Percentiles rank a stretch among this genome's conserved stretches.
These are phyloP conservation scores for Xylaria curta DNA, from an alignment of 495 filamentous ascomycete species.

Conservation along the genomic window DNA sequence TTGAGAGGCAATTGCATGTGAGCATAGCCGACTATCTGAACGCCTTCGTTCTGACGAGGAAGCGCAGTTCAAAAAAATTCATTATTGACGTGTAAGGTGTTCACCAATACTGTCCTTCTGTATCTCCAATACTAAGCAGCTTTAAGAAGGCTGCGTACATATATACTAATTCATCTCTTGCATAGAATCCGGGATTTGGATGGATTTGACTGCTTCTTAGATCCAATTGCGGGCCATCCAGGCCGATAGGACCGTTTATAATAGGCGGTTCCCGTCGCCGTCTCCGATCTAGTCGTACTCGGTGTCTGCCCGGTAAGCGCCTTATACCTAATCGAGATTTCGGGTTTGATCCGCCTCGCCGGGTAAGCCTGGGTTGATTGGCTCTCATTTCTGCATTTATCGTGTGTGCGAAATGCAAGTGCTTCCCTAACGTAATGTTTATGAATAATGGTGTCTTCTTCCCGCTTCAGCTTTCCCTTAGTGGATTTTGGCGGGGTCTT, in stretches of 20 bases:
- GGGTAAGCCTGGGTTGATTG: conserved; percentile 4
- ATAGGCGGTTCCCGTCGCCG: background rate
- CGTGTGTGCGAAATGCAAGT: background rate
- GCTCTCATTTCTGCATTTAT: conserved; percentile 32
- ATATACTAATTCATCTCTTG: background rate
- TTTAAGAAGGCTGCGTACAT: background rate
- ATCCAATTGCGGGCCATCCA: background rate
- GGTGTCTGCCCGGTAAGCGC: conserved; percentile 7
- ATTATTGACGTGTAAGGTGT: background rate
- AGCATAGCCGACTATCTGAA: background rate
- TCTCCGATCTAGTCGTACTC: conserved; percentile 2
- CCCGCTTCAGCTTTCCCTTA: conserved; percentile 28
- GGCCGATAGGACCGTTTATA: background rate
- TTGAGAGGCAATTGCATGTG: background rate
- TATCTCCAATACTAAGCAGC: background rate
- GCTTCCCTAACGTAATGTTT: conserved; percentile 35
- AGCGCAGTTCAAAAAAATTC: background rate
- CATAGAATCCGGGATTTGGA: background rate
- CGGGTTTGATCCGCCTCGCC: background rate
- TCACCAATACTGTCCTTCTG: background rate
- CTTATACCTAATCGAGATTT: background rate
- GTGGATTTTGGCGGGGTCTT: conserved; percentile 37
- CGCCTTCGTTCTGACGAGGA: background rate
- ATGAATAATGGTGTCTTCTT: conserved; percentile 32
- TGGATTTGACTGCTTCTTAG: background rate